Percentiles rank a stretch among this genome's conserved stretches.
phyloP scores from a whole-genome alignment of 441 rosid species.

The Croton setiger region DNA sequence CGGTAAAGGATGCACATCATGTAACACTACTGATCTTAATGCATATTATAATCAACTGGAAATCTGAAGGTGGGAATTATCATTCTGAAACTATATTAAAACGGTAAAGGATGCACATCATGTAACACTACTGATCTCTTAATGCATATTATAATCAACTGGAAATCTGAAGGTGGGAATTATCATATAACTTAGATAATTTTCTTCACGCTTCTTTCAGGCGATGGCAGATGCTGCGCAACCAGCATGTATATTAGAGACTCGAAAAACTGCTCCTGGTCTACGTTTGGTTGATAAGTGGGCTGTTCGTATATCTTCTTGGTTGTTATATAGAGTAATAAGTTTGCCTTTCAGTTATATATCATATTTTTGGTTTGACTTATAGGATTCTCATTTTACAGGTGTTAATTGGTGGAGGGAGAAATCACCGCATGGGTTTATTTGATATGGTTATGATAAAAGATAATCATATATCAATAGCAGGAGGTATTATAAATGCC shows the following conservation, averaged over 20 bases:
- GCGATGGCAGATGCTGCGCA: slow-evolving; percentile 91
- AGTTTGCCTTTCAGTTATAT: slow-evolving; percentile 16
- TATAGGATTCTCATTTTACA: slow-evolving; percentile 26
- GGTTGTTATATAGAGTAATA: slow-evolving; percentile 7
- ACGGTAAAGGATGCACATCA: neutral
- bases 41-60: neutral
- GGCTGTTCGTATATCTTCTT: slow-evolving; percentile 60
- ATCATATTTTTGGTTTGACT: slow-evolving; percentile 23
- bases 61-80: neutral
- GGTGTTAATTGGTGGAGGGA: slow-evolving; percentile 95
- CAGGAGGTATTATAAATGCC: slow-evolving; percentile 79
- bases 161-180: neutral
- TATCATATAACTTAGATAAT: too few species aligned
- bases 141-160: neutral
- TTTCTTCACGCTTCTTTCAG: slow-evolving; percentile 38
- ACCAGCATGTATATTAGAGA: slow-evolving; percentile 87
- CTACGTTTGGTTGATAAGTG: slow-evolving; percentile 91
- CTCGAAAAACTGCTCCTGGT: slow-evolving; percentile 94
- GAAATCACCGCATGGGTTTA: slow-evolving; percentile 90
- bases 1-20: neutral
- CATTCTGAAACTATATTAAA: neutral
- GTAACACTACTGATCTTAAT: neutral
- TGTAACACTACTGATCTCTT: neutral
- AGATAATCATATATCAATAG: slow-evolving; percentile 94
- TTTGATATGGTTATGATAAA: slow-evolving; percentile 97